Base-by-base conservation (phyloP, 441 rosid genomes). In the Arabidopsis lyrata region DNA sequence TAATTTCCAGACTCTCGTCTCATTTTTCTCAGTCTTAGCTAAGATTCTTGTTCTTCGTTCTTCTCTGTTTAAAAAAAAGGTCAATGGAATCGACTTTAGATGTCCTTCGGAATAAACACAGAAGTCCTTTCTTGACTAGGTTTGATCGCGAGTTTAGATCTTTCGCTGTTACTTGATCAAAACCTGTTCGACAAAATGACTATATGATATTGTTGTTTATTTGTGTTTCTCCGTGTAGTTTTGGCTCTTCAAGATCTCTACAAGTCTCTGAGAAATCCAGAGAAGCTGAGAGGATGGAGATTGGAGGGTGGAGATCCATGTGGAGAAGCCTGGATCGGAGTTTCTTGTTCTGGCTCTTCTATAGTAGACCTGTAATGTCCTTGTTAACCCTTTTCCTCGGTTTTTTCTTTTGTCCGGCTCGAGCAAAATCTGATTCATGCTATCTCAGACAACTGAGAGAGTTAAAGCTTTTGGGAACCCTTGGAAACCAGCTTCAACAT, bases 241-340 rank as follows among this genome's bases (percentile, higher is more conserved):
- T 50, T 48, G 54, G 92, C 85, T 59, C 91, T 95, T 57, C 81
- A 86, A 66, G 85, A 87, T 82, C 83, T 91, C 63, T 91, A 84
- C 77, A 78, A 54, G 52, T 78, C 92, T 15, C 78, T 91, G 70
- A 87, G 85, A 56, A 66, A 57, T 76, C 86, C 97, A 29, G 77
- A 73, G 16, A 89, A 87, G 81, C 87, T 95, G 63, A 86, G 80
- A 63, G 86, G 90, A 56, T 95, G 99, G 99, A 87, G 69, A 76
- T 24, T 59, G 31, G 83, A 83, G 29, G 90, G 90, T 47, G 93
- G 95, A 55, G 97, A 93, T 84, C 98, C 99, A 6, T 95, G 98
- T 62, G 85, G 77, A 31, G 94, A 90, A 79, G 82, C 80, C 20
- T 95, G 99, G 99, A 87, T 77, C 24, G 97, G 98, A 78, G 89